Conservation (phyloP, 1,284 basidiomycete genomes). For the Quambalaria eucalypti region DNA sequence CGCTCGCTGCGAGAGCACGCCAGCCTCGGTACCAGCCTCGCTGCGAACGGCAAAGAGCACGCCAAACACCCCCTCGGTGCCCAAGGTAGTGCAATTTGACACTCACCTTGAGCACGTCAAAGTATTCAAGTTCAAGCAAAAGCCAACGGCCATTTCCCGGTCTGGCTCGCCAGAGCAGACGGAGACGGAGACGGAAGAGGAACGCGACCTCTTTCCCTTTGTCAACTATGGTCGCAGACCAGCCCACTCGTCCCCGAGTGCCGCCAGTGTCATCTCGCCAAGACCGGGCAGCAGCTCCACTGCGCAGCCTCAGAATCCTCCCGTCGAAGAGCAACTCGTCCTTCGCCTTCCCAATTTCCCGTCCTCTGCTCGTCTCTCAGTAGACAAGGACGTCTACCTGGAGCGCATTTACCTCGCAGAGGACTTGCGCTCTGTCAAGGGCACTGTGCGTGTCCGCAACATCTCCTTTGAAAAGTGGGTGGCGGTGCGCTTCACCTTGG, state of each 20-base stretch:
- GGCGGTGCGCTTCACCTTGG: conserved; percentile 81
- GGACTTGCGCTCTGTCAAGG: conserved; percentile 59
- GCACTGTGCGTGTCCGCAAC: conserved; percentile 71
- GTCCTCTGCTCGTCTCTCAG: conserved; percentile 45
- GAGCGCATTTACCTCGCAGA: conserved; percentile 57
- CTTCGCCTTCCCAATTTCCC: conserved; percentile 55
- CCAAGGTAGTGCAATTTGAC: conserved; percentile 88
- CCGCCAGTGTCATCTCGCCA: background rate
- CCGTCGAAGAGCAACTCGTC: conserved; percentile 41
- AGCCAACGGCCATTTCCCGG: conserved; percentile 81
- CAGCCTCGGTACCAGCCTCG: conserved; percentile 15
- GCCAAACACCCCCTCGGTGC: conserved; percentile 56
- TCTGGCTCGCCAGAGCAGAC: conserved; percentile 80
- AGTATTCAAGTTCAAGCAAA: conserved; percentile 84
- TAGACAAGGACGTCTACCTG: conserved; percentile 52
- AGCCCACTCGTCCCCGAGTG: background rate
- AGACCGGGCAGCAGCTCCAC: background rate
- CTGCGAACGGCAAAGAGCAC: conserved; percentile 26
- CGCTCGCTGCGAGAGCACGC: conserved; percentile 53
- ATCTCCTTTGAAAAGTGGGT: conserved; percentile 79
- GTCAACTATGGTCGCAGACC: conserved; percentile 40
- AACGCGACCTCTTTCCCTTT: conserved; percentile 54
- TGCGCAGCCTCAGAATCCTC: background rate
- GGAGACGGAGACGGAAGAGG: conserved; percentile 64
- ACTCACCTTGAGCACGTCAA: conserved; percentile 76